These are phyloP conservation scores for Trypanosoma congolense DNA, from an alignment of 208 protist genomes.

Conservation along the genomic window DNA sequence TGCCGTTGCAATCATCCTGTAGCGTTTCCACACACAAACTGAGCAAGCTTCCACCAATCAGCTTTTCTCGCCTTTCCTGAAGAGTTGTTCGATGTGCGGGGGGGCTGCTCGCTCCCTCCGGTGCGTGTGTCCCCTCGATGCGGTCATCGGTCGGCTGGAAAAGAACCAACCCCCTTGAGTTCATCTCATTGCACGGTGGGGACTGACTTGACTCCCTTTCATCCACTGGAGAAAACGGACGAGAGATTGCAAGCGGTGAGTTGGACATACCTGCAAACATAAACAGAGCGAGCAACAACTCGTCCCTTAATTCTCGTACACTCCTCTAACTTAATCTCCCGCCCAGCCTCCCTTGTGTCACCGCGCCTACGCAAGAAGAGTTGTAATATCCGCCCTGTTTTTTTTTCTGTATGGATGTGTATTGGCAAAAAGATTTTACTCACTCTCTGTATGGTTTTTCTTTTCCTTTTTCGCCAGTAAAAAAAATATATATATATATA, in stretches of 20 bases:
- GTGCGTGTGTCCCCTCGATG: not conserved
- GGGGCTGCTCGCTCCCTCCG: not conserved
- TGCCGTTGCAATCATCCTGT: conserved; percentile 35
- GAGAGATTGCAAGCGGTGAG: not conserved
- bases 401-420: conserved; percentile 15
- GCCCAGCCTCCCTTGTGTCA: conserved; percentile 16
- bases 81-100: conserved; percentile 45
- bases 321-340: not conserved
- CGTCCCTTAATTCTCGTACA: conserved; percentile 8
- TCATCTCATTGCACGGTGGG: conserved; percentile 1
- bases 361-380: no score
- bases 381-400: conserved; percentile 7
- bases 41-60: conserved; percentile 37
- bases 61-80: conserved; percentile 66
- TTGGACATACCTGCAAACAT: conserved; percentile 21
- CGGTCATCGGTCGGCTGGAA: not conserved
- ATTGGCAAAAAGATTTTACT: conserved; percentile 19
- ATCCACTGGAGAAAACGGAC: not conserved
- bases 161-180: not conserved
- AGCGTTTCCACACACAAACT: conserved; percentile 68
- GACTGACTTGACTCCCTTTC: not conserved
- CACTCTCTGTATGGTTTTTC: conserved; percentile 5
- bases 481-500: no score
- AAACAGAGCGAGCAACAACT: conserved; percentile 4
- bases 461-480: conserved; percentile 1